Conservation (phyloP, 306 rosid species). For the Citrullus amarus region DNA sequence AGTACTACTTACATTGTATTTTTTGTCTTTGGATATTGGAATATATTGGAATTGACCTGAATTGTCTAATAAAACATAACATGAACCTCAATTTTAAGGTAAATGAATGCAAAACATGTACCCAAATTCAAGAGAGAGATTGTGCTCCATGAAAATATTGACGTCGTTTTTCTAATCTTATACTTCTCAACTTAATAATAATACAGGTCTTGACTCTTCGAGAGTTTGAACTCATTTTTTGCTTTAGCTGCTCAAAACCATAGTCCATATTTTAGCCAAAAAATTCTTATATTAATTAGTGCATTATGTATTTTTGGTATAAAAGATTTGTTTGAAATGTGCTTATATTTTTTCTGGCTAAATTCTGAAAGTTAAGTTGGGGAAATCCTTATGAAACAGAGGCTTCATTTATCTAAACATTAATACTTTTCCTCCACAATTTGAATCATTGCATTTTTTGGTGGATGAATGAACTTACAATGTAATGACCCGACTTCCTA, state of each 20-base stretch:
- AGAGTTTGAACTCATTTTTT: neutral
- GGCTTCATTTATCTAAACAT: no score
- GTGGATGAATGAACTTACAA: no score
- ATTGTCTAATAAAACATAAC: no score
- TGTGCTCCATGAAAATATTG: no score
- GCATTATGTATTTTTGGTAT: neutral
- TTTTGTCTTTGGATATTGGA: neutral
- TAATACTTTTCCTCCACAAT: no score
- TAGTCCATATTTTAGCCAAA: neutral
- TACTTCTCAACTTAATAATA: no score
- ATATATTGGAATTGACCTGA: no score
- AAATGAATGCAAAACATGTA: neutral
- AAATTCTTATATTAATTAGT: neutral
- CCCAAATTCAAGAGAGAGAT: neutral
- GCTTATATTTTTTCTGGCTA: neutral
- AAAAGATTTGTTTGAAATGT: neutral
- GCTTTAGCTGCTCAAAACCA: neutral
- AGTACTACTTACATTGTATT: neutral
- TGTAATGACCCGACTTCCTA: no score
- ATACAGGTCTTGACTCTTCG: neutral
- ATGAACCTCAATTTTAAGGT: neutral
- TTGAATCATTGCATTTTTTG: no score
- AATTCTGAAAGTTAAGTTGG: neutral
- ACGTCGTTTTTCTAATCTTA: no score
- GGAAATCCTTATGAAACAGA: neutral